These are phyloP conservation scores for Agaricus sinodeliciosus DNA, from an alignment of 768 basidiomycete species.

Conservation along the genomic window DNA sequence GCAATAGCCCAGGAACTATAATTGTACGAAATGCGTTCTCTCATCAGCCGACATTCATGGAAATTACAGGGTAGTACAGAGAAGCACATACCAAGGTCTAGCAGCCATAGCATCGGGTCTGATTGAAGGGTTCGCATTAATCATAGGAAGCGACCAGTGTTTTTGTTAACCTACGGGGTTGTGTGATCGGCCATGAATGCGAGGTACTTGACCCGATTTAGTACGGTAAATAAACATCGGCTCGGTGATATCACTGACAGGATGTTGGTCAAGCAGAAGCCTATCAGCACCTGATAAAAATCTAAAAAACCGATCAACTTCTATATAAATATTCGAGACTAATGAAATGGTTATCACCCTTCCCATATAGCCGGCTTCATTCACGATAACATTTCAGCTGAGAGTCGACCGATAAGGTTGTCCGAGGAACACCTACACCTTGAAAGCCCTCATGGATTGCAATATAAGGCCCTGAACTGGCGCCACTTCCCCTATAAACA, in stretches of 20 bases:
- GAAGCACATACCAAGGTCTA: slow-evolving; percentile 36
- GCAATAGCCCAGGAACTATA: slow-evolving; percentile 41
- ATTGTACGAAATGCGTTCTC: slow-evolving; percentile 8
- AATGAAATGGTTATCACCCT: slow-evolving; percentile 23
- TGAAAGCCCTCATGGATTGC: slow-evolving; percentile 65
- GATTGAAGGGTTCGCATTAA: slow-evolving; percentile 11
- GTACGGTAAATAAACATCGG: slow-evolving; percentile 7
- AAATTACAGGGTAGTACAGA: slow-evolving; percentile 5
- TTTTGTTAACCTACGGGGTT: slow-evolving; percentile 28
- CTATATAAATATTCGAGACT: not conserved
- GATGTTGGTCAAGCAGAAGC: slow-evolving; percentile 70
- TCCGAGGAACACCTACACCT: slow-evolving; percentile 30
- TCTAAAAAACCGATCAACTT: slow-evolving; percentile 21
- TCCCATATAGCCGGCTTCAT: slow-evolving; percentile 36
- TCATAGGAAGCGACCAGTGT: slow-evolving; percentile 10
- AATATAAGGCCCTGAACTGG: slow-evolving; percentile 48
- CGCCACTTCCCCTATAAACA: slow-evolving; percentile 53
- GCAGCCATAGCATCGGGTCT: slow-evolving; percentile 33
- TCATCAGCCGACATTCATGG: slow-evolving; percentile 16
- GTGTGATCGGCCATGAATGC: slow-evolving; percentile 34
- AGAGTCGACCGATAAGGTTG: not conserved
- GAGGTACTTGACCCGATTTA: slow-evolving; percentile 29
- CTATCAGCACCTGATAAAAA: slow-evolving; percentile 78
- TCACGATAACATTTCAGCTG: slow-evolving; percentile 6
- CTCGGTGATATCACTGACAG: slow-evolving; percentile 38